phyloP scores from a whole-genome alignment of 176 grass and related monocot species.

The Rhynchospora breviuscula region DNA sequence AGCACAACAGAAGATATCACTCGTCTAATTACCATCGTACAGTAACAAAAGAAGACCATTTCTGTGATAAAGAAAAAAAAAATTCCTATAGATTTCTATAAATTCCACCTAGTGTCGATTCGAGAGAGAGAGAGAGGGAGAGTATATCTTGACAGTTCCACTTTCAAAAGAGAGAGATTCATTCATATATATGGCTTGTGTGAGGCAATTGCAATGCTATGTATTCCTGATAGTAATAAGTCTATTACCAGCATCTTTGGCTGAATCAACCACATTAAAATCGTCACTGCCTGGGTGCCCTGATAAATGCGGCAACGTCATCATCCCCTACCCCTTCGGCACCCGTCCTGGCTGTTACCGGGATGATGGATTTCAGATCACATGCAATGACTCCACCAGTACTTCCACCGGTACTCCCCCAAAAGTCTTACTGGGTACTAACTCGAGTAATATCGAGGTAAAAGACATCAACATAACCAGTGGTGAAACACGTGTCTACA shows the following conservation, averaged over 20 bases:
- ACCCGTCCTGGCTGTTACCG: conserved; percentile 10
- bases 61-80: no score
- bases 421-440: background rate
- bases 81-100: no score
- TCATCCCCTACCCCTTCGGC: conserved; percentile 44
- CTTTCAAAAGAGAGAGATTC: no score
- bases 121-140: no score
- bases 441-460: background rate
- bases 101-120: no score
- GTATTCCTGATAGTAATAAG: background rate
- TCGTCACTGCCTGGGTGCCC: background rate
- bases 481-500: background rate
- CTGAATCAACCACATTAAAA: background rate
- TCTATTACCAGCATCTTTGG: background rate
- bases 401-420: no score
- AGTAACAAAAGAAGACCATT: no score
- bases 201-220: background rate
- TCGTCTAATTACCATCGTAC: no score
- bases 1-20: no score
- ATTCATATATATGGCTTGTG: background rate
- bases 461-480: background rate
- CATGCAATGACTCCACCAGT: background rate
- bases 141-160: no score
- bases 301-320: conserved; percentile 27
- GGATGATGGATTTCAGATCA: no score